Base-by-base conservation (phyloP, 1,284 basidiomycete genomes). In the Malassezia japonica region DNA sequence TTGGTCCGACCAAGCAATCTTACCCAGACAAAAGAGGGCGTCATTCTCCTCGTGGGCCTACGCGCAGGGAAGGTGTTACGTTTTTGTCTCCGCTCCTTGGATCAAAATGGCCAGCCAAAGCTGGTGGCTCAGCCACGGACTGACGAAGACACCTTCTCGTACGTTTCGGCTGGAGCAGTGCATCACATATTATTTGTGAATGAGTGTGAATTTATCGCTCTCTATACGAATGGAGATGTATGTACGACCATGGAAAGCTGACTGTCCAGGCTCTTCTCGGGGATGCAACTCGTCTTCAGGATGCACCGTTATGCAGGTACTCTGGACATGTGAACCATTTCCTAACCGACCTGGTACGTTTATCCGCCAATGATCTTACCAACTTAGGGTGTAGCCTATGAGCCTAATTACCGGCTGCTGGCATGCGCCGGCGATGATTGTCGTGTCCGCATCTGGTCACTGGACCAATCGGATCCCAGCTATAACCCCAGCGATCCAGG, bases 141-240 rank as follows among this genome's bases (percentile, higher is more conserved):
- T 7, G 32, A 21, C 3, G 8, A 7, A 6, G 34, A 39, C 3
- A 9, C 5, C 20, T 41, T 27, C n/a, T 24, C 31, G 7, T 25
- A 32, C 29, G 27, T 35, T 3, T 35, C 37, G 1, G 21, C 20
- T 10, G 50, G 38, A 4, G 37, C 50, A 4, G 33, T 48, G 3
- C 37, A 28, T 16, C 45, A 47, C 25, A 12, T 53, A 4, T 15
- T 31, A 5, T 42, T 42, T 29, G 33, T 53, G 12, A 7, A 21
- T 3, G 33, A 13, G 8, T 15, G 33, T 16, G 44, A 47, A 25
- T 54, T 48, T 28, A 12, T 54, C 15, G 46, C 40, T 3, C 24
- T 40, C 4, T 54, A 54, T 48, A 48, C 51, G 13, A 48, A 54
- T 39, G 51, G 51, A 18, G 46, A 48, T 18, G 45, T 45, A 15